These are phyloP conservation scores for Eucalyptus caleyi DNA, from an alignment of 345 rosid genomes.

Conservation along the genomic window DNA sequence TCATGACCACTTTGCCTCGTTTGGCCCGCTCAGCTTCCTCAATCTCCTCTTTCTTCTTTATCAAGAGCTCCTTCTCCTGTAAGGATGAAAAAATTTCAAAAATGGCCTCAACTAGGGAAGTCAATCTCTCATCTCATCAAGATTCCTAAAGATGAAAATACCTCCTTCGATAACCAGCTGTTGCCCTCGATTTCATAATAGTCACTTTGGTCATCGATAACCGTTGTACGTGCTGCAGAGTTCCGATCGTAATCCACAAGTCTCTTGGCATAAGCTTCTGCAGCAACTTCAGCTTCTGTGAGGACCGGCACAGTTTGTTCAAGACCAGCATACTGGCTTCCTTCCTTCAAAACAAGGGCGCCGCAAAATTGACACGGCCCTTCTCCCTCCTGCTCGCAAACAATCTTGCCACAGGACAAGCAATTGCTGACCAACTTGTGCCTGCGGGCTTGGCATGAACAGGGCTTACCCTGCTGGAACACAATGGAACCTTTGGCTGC, in stretches of 20 bases:
- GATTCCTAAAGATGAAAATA: conserved; percentile 2
- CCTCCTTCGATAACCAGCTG: conserved; percentile 91
- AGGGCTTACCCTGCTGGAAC: conserved; percentile 90
- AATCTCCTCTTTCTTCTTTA: conserved; percentile 66
- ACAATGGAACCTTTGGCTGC: conserved; percentile 93
- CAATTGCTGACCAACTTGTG: conserved; percentile 87
- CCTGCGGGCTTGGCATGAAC: conserved; percentile 82
- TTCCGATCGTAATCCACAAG: conserved; percentile 89
- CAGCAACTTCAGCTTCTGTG: conserved; percentile 73
- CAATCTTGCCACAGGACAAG: conserved; percentile 93
- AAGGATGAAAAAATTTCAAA: neutral
- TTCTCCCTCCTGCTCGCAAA: conserved; percentile 97
- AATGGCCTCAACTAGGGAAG: neutral
- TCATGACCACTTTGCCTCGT: conserved; percentile 67
- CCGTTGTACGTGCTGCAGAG: conserved; percentile 87
- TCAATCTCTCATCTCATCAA: neutral
- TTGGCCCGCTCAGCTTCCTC: conserved; percentile 72
- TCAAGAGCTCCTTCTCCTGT: conserved; percentile 80
- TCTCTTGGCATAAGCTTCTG: conserved; percentile 87
- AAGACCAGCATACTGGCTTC: conserved; percentile 77
- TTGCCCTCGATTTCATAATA: conserved; percentile 90
- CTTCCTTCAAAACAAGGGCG: conserved; percentile 80
- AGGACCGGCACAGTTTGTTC: conserved; percentile 50
- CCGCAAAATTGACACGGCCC: conserved; percentile 89
- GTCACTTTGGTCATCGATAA: conserved; percentile 96